These are phyloP conservation scores for Schwanniomyces pseudopolymorphus DNA, from an alignment of 805 yeast species.

Conservation along the genomic window DNA sequence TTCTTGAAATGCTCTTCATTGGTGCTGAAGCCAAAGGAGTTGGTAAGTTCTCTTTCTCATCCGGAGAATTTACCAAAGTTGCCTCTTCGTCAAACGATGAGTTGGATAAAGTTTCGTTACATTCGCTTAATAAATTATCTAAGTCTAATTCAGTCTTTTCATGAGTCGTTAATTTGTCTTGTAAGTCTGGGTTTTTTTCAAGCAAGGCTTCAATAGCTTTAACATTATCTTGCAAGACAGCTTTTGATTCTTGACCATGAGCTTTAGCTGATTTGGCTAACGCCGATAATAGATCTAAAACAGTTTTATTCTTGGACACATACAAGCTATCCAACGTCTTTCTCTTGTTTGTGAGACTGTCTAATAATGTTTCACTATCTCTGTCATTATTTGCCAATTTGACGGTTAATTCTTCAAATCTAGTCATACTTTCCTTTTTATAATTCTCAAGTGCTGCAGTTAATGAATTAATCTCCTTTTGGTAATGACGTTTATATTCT, in stretches of 20 bases:
- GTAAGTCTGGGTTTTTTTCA: conserved; percentile 36
- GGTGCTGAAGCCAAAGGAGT: not conserved
- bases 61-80: conserved; percentile 21
- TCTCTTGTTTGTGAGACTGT: conserved; percentile 47
- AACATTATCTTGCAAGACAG: conserved; percentile 46
- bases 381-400: conserved; percentile 46
- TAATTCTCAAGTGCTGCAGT: conserved; percentile 35
- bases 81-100: conserved; percentile 35
- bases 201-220: conserved; percentile 41
- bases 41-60: conserved; percentile 4
- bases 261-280: conserved; percentile 45
- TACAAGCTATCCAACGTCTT: conserved; percentile 51
- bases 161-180: conserved; percentile 25
- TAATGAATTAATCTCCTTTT: conserved; percentile 40
- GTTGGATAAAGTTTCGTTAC: conserved; percentile 29
- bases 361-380: conserved; percentile 49
- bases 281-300: conserved; percentile 42
- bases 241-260: conserved; percentile 50
- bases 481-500: conserved; percentile 51
- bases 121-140: conserved; percentile 32
- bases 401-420: conserved; percentile 33
- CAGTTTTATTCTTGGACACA: conserved; percentile 44
- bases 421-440: conserved; percentile 33
- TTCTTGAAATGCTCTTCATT: conserved; percentile 10
- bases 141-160: conserved; percentile 31